Evolutionary conservation across 352 stramenopile genomes (phyloP), one percentile per base, ranked within the genome.

Genomic region (Pythium rhizo-oryzae): DNA sequence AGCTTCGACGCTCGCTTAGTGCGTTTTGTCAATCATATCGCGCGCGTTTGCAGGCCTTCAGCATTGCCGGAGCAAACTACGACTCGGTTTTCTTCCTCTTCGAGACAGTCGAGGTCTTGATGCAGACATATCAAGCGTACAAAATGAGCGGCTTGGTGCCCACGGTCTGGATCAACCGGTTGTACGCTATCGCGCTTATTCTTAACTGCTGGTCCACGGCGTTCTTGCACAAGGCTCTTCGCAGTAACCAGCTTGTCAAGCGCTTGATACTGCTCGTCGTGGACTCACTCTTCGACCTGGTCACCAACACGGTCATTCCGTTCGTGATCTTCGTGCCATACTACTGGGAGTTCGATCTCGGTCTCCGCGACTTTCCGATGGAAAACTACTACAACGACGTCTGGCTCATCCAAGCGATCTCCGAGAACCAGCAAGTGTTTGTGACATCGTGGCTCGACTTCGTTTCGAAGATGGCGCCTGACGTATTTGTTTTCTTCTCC

Each of bases 351-450:
- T 75, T 70, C 49, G 57, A 66, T 21, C 4, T 37, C 23, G 23
- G 1, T 1, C 25, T 24, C 2, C 12, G 41, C 16, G 63, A 70
- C 21, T 77, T 77, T 21, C 63, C 61, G 8, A 28, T 72, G 4
- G 37, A 46, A 1, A 56, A 71, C 23, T 67, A 64, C 28, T 74
- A 71, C 43, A 21, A 65, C 30, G 65, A 77, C 39, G 61, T 59
- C 0, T 77, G 62, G 62, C 62, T 71, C 21, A 59, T 65, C 50
- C 35, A 63, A 6, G 70, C 64, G 4, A 53, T 73, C n/a, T 62
- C 66, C 9, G 65, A 71, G 46, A 71, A 67, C 50, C 69, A 58
- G 16, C 59, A 71, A 61, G 37, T 76, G 6, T 69, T 76, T 35
- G 65, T 72, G 35, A 69, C 53, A 4, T 76, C 69, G 1, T 62